These are phyloP conservation scores for Fusarium nygamai DNA, from an alignment of 2,329 filamentous ascomycete species.

Conservation along the genomic window DNA sequence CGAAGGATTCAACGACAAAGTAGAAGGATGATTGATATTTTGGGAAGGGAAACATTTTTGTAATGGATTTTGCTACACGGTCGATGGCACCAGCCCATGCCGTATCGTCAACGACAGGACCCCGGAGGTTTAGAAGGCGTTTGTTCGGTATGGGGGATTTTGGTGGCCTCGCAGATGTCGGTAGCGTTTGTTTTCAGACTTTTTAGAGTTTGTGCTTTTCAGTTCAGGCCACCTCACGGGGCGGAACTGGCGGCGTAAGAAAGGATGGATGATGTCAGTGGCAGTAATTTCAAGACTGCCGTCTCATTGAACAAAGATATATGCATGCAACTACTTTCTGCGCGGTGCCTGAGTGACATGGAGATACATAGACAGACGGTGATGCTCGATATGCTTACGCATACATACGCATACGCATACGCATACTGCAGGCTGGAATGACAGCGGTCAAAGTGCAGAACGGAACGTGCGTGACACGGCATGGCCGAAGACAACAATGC, in stretches of 20 bases:
- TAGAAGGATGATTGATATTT: slow-evolving; percentile 26
- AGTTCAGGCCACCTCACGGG: slow-evolving; percentile 40
- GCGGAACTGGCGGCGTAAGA: slow-evolving; percentile 41
- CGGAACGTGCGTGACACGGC: not conserved
- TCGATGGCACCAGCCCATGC: slow-evolving; percentile 8
- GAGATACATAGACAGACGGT: not conserved
- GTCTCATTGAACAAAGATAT: slow-evolving; percentile 21
- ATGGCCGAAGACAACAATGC: not conserved
- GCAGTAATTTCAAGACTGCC: slow-evolving; percentile 32
- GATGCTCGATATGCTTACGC: not conserved
- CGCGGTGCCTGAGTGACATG: slow-evolving; percentile 2
- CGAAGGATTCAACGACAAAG: slow-evolving; percentile 28
- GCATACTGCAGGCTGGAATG: not conserved
- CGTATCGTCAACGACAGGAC: slow-evolving; percentile 15
- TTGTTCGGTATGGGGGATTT: slow-evolving; percentile 4
- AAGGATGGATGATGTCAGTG: slow-evolving; percentile 23
- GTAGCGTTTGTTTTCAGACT: slow-evolving; percentile 27
- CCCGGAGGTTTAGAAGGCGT: slow-evolving; percentile 25
- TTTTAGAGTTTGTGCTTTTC: slow-evolving; percentile 13
- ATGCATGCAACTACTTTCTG: not conserved
- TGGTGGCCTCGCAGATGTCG: slow-evolving; percentile 12
- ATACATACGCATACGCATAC: not conserved
- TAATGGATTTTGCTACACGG: slow-evolving; percentile 34
- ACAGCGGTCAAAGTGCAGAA: slow-evolving; percentile 1
- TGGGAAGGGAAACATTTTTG: slow-evolving; percentile 18